Conservation (phyloP, 768 basidiomycete species). For the Trametes gibbosa region DNA sequence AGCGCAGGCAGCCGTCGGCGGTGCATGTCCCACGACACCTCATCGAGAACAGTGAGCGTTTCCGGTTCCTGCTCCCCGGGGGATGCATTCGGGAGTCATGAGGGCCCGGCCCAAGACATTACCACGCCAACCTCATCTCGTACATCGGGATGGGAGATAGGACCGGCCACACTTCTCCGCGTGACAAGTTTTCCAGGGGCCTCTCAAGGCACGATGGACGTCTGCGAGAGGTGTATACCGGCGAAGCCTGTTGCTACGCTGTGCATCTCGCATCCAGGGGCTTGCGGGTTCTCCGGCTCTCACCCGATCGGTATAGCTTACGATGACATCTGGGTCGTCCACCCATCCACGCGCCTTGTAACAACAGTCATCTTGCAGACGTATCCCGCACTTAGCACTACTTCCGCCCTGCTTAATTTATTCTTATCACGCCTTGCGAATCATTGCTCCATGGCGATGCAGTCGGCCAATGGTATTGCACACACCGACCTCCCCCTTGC, state of each 20-base stretch:
- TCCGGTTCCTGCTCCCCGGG: slow-evolving; percentile 53
- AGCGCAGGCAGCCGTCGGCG: slow-evolving; percentile 40
- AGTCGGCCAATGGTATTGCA: too few species aligned
- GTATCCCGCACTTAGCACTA: neutral
- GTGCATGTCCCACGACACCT: slow-evolving; percentile 53
- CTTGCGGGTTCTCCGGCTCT: too few species aligned
- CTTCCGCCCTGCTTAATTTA: slow-evolving; percentile 3
- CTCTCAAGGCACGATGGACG: too few species aligned
- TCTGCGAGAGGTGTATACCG: too few species aligned
- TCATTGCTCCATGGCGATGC: neutral
- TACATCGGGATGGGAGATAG: too few species aligned
- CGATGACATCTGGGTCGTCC: too few species aligned
- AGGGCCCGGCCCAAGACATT: neutral
- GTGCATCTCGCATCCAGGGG: too few species aligned
- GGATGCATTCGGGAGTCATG: slow-evolving; percentile 43
- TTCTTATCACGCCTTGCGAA: neutral
- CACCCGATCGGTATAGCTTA: too few species aligned
- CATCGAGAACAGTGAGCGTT: slow-evolving; percentile 47
- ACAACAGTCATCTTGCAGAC: neutral
- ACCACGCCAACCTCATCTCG: neutral
- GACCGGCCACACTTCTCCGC: too few species aligned
- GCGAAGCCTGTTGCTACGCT: too few species aligned
- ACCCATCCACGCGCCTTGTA: neutral
- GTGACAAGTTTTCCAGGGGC: too few species aligned
- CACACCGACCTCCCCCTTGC: too few species aligned